A percentile compares a stretch with the other conserved stretches of the same genome.
phyloP scores from a whole-genome alignment of 257 asterid genomes.

The Jacaranda mimosifolia region DNA sequence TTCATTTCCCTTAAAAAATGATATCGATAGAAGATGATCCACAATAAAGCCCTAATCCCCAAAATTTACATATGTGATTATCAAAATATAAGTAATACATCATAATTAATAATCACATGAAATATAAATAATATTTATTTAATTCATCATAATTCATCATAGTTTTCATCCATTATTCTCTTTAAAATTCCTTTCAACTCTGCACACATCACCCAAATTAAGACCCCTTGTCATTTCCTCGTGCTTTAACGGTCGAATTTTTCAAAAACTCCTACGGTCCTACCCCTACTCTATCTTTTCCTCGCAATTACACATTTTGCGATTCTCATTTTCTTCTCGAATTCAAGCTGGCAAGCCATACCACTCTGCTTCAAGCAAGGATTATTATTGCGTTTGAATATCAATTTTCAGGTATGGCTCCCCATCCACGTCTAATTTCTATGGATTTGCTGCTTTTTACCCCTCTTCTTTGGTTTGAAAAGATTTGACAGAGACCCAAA shows the following conservation, averaged over 20 bases:
- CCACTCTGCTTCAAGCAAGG: not conserved
- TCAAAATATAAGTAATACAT: no score
- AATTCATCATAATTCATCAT: no score
- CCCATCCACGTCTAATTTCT: not conserved
- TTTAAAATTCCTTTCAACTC: constrained; percentile 1
- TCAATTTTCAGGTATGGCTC: constrained; percentile 37
- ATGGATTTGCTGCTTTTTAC: not conserved
- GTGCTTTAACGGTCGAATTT: constrained; percentile 42
- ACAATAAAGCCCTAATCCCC: no score
- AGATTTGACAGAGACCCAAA: not conserved
- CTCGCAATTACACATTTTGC: not conserved
- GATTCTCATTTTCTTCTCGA: constrained; percentile 13
- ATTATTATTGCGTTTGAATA: constrained; percentile 4
- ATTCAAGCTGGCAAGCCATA: constrained; percentile 2
- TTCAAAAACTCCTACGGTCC: not conserved
- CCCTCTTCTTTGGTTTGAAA: not conserved
- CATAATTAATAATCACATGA: no score
- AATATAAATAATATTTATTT: no score
- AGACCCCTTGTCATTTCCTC: constrained; percentile 16
- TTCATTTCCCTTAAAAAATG: no score
- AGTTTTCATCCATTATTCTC: not conserved
- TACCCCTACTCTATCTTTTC: constrained; percentile 10
- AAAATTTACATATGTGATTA: no score
- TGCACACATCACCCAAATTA: not conserved
- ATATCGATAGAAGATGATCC: no score